Conservation (phyloP, 257 asterid species). For the Nicotiana otophora region DNA sequence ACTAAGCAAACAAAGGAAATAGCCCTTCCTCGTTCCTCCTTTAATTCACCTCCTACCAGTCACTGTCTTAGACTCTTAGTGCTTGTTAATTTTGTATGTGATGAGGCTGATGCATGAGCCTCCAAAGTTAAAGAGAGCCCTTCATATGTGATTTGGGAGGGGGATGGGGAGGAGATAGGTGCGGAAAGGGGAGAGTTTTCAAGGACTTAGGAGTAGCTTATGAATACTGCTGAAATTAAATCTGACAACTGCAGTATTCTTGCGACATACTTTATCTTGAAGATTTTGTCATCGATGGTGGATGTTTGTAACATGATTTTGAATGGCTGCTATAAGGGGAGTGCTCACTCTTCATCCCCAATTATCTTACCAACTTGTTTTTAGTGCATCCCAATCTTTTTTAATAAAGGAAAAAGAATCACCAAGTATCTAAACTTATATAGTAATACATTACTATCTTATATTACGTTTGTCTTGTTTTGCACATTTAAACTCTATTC, state of each 20-base stretch:
- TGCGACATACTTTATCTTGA: not conserved
- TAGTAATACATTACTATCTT: too few relatives aligned
- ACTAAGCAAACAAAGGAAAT: not conserved
- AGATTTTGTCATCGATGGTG: not conserved
- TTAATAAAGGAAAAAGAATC: too few relatives aligned
- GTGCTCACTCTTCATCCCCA: not conserved
- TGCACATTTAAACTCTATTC: too few relatives aligned
- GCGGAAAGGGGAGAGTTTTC: not conserved
- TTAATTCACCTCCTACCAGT: not conserved
- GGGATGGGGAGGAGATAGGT: not conserved
- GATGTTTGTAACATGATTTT: not conserved
- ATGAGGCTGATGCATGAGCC: not conserved
- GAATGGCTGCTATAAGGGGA: not conserved
- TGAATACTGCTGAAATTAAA: not conserved
- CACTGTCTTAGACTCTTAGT: not conserved
- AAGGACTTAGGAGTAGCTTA: not conserved
- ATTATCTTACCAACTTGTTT: not conserved
- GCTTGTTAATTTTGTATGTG: not conserved
- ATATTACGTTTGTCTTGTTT: too few relatives aligned
- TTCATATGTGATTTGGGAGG: not conserved
- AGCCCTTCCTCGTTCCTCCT: not conserved
- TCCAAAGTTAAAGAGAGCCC: not conserved
- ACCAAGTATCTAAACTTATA: too few relatives aligned
- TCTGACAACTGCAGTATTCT: not conserved
- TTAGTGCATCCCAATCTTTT: not conserved